Evolutionary conservation across 305 asterid genomes (phyloP).

Genomic region (Solanum chacoense): DNA sequence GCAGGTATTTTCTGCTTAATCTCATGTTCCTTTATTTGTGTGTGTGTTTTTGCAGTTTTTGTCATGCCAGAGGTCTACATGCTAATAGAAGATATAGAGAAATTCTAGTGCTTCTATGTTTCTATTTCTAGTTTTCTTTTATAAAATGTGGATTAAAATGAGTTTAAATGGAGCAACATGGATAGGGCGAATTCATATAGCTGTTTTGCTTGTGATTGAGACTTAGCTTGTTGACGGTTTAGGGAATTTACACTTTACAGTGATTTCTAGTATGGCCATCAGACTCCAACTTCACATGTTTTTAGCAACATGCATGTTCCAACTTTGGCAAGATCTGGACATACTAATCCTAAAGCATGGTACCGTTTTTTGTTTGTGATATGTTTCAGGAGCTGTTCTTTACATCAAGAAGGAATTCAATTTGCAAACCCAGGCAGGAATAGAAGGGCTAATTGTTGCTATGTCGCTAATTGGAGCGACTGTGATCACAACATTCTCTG

Average conservation of each 20-base stretch:
- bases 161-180: not conserved
- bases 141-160: not conserved
- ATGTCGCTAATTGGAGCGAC: constrained; percentile 93
- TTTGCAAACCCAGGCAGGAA: constrained; percentile 60
- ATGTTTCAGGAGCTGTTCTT: constrained; percentile 65
- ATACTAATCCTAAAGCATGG: not conserved
- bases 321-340: not conserved
- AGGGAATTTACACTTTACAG: not conserved
- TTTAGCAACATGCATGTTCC: not conserved
- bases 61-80: not conserved
- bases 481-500: constrained; percentile 67
- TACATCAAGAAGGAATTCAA: constrained; percentile 80
- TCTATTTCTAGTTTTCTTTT: not conserved
- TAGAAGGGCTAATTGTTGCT: constrained; percentile 87
- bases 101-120: not conserved
- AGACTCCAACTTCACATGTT: not conserved
- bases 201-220: not conserved
- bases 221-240: not conserved
- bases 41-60: not conserved
- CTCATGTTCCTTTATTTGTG: not conserved
- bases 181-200: not conserved
- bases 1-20: constrained; percentile 40
- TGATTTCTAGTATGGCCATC: not conserved
- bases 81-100: not conserved
- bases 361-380: not conserved